A percentile compares a stretch with the other conserved stretches of the same genome.
Evolutionary conservation across 164 flowering plant species (phyloP).

Genomic region (Magnolia kwangsiensis): DNA sequence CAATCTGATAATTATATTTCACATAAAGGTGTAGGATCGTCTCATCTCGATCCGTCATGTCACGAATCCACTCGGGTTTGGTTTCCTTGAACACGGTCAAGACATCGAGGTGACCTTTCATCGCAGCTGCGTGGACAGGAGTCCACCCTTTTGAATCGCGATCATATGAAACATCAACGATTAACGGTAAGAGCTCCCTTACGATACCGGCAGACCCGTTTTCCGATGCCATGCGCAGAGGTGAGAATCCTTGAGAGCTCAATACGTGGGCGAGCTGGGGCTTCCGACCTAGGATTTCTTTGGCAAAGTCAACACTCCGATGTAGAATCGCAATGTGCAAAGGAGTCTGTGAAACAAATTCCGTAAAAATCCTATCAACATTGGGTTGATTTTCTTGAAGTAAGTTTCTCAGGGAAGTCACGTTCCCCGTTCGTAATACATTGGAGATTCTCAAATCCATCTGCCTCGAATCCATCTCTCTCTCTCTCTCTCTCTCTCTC

Average conservation of each 20-base stretch:
- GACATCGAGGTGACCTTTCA: slow-evolving; percentile 8
- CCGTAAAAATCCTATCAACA: background rate
- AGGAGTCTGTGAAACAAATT: slow-evolving; percentile 14
- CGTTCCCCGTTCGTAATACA: slow-evolving; percentile 24
- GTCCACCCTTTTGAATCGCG: too few species aligned
- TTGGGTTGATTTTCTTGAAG: slow-evolving; percentile 23
- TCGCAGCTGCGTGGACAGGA: too few species aligned
- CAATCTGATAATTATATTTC: slow-evolving; percentile 11
- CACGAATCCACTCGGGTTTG: slow-evolving; percentile 10
- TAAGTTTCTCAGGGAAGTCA: slow-evolving; percentile 11
- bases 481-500: too few species aligned
- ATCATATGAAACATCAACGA: background rate
- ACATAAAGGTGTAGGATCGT: slow-evolving; percentile 31
- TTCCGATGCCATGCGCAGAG: too few species aligned
- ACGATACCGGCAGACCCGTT: too few species aligned
- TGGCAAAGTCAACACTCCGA: background rate
- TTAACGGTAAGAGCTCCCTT: background rate
- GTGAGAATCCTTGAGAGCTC: background rate
- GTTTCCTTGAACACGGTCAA: slow-evolving; percentile 13
- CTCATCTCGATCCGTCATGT: slow-evolving; percentile 16
- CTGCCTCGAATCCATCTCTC: too few species aligned
- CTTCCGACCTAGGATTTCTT: background rate
- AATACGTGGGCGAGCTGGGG: slow-evolving; percentile 4
- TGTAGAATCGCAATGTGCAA: slow-evolving; percentile 4
- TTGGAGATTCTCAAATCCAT: slow-evolving; percentile 10